These are phyloP conservation scores for Globisporangium okanoganense DNA, from an alignment of 352 stramenopile genomes.

Conservation along the genomic window DNA sequence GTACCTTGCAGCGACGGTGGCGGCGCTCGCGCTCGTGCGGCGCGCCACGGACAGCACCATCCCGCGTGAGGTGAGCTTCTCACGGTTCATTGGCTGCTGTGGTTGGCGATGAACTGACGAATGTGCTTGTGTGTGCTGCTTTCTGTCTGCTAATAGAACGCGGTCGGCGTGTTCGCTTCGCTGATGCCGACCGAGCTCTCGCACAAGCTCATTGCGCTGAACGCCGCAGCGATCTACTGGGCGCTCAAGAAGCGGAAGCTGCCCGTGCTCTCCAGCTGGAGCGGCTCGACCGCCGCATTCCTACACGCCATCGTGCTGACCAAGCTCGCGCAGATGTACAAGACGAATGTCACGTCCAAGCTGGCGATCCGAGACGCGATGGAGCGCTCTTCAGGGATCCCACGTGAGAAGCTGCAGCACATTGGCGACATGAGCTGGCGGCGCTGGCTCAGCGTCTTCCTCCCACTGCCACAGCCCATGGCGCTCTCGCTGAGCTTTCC, in stretches of 20 bases:
- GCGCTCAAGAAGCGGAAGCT: constrained; percentile 40
- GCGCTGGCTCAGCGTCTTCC: constrained; percentile 54
- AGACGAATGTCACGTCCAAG: constrained; percentile 43
- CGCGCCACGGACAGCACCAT: constrained; percentile 18
- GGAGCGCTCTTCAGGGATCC: constrained; percentile 24
- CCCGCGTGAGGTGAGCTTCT: constrained; percentile 13
- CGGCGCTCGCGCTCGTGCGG: constrained; percentile 15
- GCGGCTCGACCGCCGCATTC: constrained; percentile 39
- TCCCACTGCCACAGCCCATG: constrained; percentile 54
- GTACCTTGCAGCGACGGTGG: constrained; percentile 12
- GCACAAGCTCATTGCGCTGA: constrained; percentile 50
- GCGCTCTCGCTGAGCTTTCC: constrained; percentile 46
- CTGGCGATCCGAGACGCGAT: constrained; percentile 40
- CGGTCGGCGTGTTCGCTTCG: constrained; percentile 1
- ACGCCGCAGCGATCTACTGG: constrained; percentile 39
- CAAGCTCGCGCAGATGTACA: constrained; percentile 38
- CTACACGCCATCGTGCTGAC: constrained; percentile 44
- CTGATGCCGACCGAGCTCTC: constrained; percentile 50
- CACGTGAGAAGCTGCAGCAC: constrained; percentile 19
- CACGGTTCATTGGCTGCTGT: neutral
- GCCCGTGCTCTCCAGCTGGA: constrained; percentile 40
- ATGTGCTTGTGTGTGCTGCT: neutral
- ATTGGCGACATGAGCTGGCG: constrained; percentile 46
- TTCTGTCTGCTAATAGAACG: constrained; percentile 2
- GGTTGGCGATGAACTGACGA: neutral